Base-by-base conservation (phyloP, 2,329 filamentous ascomycete species). In the Hyphodiscus sp. region DNA sequence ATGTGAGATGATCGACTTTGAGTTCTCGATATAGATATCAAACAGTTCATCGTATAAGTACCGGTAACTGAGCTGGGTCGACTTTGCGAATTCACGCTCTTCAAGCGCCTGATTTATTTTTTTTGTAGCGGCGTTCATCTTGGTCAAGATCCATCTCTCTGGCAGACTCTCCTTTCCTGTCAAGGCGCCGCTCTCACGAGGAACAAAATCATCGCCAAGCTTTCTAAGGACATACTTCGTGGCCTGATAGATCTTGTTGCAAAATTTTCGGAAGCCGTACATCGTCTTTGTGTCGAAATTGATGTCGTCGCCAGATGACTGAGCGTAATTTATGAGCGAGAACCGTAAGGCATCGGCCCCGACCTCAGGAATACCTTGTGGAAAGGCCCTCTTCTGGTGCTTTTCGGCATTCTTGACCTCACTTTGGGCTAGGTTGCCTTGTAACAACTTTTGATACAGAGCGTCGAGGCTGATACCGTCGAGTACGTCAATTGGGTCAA, bases 161-260 rank as follows among this genome's bases (percentile, higher is more conserved):
- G 83, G 74, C 5, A 88, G 71, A 20, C 78, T 80, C 68, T 86
- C 83, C 60, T 81, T 79, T 51, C 82, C 82, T n/a, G 77, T 79
- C 57, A 80, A 79, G 38, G 73, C 70, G 41, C 71, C 71, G 38
- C 73, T 73, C 50, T 76, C 73, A 58, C 75, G 74, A 13, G 85
- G 87, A 15, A 76, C 76, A 66, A 88, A 91, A 66, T 84, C 80
- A 50, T 78, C 70, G 10, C 79, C 82, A 47, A 94, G 73, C 61
- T 87, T 89, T 59, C 88, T 87, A 47, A 97, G 81, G 19, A 96
- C 91, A 67, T 89, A 99, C 74, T 96, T 97, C 56, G 88, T 95
- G 46, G 94, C 94, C 74, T 97, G 91, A 76, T 94, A 96, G 65
- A 91, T 95, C 78, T 96, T 96, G 78, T 96, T 96, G 69, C 91